These are phyloP conservation scores for Aureobasidium sp. DNA, from an alignment of 2,329 filamentous ascomycete genomes.

Conservation along the genomic window DNA sequence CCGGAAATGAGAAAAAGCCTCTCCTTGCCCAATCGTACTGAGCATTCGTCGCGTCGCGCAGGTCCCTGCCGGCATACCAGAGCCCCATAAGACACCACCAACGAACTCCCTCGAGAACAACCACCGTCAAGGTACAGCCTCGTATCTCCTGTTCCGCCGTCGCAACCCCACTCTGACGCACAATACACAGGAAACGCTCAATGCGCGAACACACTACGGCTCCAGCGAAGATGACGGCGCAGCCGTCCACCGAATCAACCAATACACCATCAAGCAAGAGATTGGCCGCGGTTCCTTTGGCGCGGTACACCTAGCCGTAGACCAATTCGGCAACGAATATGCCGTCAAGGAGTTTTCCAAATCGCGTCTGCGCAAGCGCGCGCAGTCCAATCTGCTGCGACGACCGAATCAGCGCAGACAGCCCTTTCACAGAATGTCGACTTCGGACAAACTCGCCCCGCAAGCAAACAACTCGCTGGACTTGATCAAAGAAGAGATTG, in stretches of 20 bases:
- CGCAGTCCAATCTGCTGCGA: slow-evolving; percentile 78
- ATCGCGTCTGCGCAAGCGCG: slow-evolving; percentile 75
- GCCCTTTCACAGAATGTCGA: slow-evolving; percentile 53
- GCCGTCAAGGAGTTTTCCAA: slow-evolving; percentile 98
- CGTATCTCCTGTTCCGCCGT: not conserved
- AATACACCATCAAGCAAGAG: slow-evolving; percentile 88
- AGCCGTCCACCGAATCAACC: slow-evolving; percentile 81
- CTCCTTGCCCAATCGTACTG: not conserved
- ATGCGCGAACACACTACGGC: slow-evolving; percentile 78
- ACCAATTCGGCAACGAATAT: slow-evolving; percentile 89
- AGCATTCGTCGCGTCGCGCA: slow-evolving; percentile 25
- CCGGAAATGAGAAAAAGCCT: not conserved
- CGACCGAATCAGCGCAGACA: slow-evolving; percentile 47
- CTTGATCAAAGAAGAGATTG: slow-evolving; percentile 90
- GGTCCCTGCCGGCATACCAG: slow-evolving; percentile 50
- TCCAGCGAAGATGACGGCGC: slow-evolving; percentile 75
- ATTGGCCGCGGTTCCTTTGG: slow-evolving; percentile 96
- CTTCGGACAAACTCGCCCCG: slow-evolving; percentile 41
- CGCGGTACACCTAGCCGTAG: slow-evolving; percentile 78
- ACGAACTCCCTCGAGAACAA: slow-evolving; percentile 50
- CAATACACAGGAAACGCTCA: slow-evolving; percentile 66
- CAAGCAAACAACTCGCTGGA: slow-evolving; percentile 64
- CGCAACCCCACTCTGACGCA: not conserved
- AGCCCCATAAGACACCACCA: slow-evolving; percentile 58
- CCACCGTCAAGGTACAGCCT: slow-evolving; percentile 50